A percentile compares a stretch with the other conserved stretches of the same genome.
Conservation (phyloP, 106 monocot genomes). For the Iris macrosiphon region DNA sequence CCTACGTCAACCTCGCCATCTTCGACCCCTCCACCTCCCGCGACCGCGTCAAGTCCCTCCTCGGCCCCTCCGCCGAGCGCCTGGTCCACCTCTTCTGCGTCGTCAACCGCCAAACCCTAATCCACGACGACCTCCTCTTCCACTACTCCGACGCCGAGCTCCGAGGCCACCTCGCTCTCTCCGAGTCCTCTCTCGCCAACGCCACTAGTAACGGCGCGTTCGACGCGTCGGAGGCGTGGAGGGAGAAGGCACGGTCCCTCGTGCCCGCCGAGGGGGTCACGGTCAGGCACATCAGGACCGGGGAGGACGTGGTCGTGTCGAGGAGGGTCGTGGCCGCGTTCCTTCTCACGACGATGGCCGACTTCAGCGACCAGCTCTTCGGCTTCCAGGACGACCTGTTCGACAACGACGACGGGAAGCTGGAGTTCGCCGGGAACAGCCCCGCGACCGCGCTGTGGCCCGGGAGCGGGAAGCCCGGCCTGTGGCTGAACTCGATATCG, state of each 20-base stretch:
- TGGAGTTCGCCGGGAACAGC: conserved; percentile 51
- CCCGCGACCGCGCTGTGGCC: conserved; percentile 45
- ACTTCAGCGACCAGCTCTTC: conserved; percentile 80
- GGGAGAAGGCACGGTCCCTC: conserved; percentile 34
- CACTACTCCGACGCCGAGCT: conserved; percentile 61
- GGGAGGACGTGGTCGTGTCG: conserved; percentile 59
- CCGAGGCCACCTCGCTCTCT: conserved; percentile 30
- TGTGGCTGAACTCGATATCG: conserved; percentile 70
- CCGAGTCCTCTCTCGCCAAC: conserved; percentile 13
- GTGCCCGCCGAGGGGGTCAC: conserved; percentile 47
- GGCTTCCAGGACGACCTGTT: conserved; percentile 72
- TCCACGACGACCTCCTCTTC: conserved; percentile 81
- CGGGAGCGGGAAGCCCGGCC: conserved; percentile 61
- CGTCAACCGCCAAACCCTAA: conserved; percentile 68
- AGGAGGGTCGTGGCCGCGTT: conserved; percentile 54
- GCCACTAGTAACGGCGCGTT: conserved; percentile 9
- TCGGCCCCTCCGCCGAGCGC: conserved; percentile 60
- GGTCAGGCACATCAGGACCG: conserved; percentile 70
- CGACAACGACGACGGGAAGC: conserved; percentile 49
- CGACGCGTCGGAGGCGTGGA: conserved; percentile 36
- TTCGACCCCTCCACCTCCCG: conserved; percentile 70
- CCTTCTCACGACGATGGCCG: conserved; percentile 74
- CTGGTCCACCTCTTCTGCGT: conserved; percentile 91
- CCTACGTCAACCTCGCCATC: conserved; percentile 99
- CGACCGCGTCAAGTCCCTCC: conserved; percentile 23